Evolutionary conservation across 2,329 filamentous ascomycete species (phyloP), one percentile per base, ranked within the genome.

Genomic region (Nemania sp.): DNA sequence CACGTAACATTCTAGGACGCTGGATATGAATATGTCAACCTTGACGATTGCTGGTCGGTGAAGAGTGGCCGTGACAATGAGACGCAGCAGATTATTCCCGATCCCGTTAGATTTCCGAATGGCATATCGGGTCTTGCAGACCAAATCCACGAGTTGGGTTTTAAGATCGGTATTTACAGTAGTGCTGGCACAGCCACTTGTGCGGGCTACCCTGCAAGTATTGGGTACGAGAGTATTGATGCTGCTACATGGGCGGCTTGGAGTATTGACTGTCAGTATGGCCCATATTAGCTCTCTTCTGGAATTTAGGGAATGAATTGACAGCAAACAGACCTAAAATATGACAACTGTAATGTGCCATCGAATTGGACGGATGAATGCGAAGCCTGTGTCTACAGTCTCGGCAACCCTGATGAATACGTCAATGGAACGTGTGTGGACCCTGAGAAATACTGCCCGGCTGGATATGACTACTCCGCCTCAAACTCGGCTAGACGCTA

Each of bases 111-210:
- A 64, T 91, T 90, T 66, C 89, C 89, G 0, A 78, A 83, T 20
- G 89, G 89, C 0, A 88, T 91, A 67, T 81, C 81, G 8, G 82
- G 84, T 0, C 76, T 86, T 1, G 87, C 87, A 1, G 77, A 85
- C 26, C 74, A 85, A 64, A 82, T 90, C 22, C 89, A 91, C 67
- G 77, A 72, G 1, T 73, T 88, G 69, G 87, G 87, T 1, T 73
- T 91, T 52, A 91, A 90, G 74, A 79, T 90, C 10, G 89, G 89
- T 0, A 89, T 91, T 65, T 91, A 91, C 73, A 85, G 85, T 71
- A 85, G 84, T 74, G 86, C 85, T 0, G 86, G 86, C 49, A 80
- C 76, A 29, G 74, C 74, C 66, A 88, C 86, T 1, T 89, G 88
- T 72, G 88, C 82, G 0, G 83, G 84, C 4, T 89, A 88, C 73